Conservation (phyloP, 1,284 basidiomycete genomes). For the Malassezia dermatis region DNA sequence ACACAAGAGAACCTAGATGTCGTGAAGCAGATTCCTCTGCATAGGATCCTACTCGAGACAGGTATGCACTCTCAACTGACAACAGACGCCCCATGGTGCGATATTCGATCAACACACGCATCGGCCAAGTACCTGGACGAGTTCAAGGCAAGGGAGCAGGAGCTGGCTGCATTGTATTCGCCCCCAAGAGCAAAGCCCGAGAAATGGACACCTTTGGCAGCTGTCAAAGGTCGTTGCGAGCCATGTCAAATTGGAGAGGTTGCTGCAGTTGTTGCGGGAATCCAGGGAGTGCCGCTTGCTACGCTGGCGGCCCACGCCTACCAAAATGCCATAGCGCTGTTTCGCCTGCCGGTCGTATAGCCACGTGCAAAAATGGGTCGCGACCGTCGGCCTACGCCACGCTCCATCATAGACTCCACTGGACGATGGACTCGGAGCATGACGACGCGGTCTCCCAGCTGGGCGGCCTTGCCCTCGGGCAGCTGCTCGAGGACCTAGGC, state of each 20-base stretch:
- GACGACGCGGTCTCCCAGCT: constrained; percentile 37
- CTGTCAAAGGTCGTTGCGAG: constrained; percentile 75
- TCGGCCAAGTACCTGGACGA: constrained; percentile 57
- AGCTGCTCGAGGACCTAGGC: constrained; percentile 41
- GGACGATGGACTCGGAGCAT: constrained; percentile 38
- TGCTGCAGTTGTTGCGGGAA: constrained; percentile 62
- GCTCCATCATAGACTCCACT: background rate
- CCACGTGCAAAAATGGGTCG: constrained; percentile 1
- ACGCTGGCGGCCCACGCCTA: constrained; percentile 51
- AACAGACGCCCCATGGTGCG: constrained; percentile 58
- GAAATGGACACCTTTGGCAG: constrained; percentile 55
- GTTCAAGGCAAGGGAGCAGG: constrained; percentile 49
- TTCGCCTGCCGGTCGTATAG: constrained; percentile 9
- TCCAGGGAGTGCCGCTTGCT: constrained; percentile 56
- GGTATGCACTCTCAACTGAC: constrained; percentile 49
- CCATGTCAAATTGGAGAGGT: constrained; percentile 64
- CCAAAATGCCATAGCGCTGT: constrained; percentile 32
- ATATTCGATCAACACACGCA: constrained; percentile 65
- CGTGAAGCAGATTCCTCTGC: constrained; percentile 57
- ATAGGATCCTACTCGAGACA: constrained; percentile 68
- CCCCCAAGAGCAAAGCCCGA: constrained; percentile 60
- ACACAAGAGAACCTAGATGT: constrained; percentile 62
- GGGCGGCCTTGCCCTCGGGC: constrained; percentile 42
- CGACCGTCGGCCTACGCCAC: background rate
- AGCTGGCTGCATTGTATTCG: constrained; percentile 54